Conservation (phyloP, 371 early-diverging fungal species). For the Dentiscutata heterogama region DNA sequence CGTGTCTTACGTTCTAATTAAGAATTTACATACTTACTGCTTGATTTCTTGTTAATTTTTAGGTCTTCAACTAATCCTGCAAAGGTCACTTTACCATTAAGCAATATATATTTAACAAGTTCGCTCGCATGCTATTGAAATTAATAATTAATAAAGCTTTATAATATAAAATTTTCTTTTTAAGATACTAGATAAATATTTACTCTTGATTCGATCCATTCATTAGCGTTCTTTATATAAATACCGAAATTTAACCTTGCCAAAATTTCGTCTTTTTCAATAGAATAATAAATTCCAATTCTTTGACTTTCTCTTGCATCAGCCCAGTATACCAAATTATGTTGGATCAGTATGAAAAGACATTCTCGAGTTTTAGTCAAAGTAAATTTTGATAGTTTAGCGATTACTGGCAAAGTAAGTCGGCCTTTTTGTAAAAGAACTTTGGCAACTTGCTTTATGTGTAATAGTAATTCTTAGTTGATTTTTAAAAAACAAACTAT, state of each 20-base stretch:
- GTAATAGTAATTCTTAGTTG: neutral
- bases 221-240: slow-evolving; percentile 4
- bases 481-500: neutral
- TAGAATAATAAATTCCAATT: slow-evolving; percentile 30
- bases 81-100: slow-evolving; percentile 35
- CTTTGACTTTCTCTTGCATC: slow-evolving; percentile 9
- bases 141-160: neutral
- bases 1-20: neutral
- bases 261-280: slow-evolving; percentile 26
- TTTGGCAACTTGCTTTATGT: slow-evolving; percentile 37
- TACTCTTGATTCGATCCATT: slow-evolving; percentile 5
- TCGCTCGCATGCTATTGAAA: slow-evolving; percentile 51
- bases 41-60: neutral
- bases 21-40: slow-evolving; percentile 1
- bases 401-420: slow-evolving; percentile 16
- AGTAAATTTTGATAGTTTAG: neutral
- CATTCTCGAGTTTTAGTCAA: slow-evolving; percentile 13
- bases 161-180: neutral
- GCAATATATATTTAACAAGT: slow-evolving; percentile 4
- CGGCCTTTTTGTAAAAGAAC: slow-evolving; percentile 39
- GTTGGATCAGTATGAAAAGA: slow-evolving; percentile 39
- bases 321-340: slow-evolving; percentile 37
- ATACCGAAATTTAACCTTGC: slow-evolving; percentile 34
- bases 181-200: neutral
- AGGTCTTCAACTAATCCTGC: slow-evolving; percentile 14